Base-by-base conservation (phyloP, 441 rosid species). In the Adansonia gregorii region DNA sequence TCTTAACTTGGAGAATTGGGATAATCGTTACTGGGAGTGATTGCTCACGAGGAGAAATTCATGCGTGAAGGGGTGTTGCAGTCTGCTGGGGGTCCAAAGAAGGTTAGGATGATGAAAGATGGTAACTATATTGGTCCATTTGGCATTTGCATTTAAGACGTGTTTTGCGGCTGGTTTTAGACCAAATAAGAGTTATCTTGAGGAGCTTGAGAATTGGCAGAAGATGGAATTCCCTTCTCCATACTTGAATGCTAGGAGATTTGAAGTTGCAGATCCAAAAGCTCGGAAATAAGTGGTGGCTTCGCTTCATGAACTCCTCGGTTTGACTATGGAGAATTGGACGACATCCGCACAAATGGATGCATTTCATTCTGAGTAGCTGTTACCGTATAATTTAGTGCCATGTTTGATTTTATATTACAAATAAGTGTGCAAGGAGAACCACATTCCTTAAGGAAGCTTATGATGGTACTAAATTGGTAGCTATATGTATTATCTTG, bases 151-250 rank as follows among this genome's bases (percentile, higher is more conserved):
- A 0, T 95, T 95, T 67, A 89, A 82, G 83, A 77, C 92, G 51
- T 74, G 82, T 20, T 95, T 80, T 80, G 85, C 97, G 73, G 79
- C 91, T 76, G 94, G 94, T 52, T 95, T 95, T 83, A 88, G 97
- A 82, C 94, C 94, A 15, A 92, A 95, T 64, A 83, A 73, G 10
- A 82, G 89, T 78, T 94, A 81, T 80, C 89, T 95, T 17, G 89
- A 81, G 80, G 91, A 87, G 64, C 88, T 93, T 73, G 87, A 91
- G 85, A 92, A 79, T 83, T 93, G 98, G 99, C 99, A 93, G 83
- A 95, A 87, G 66, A 74, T 90, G 97, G 96, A 95, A 17, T 91
- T 95, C 79, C 97, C 99, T 74, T 95, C 98, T 81, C 99, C 99
- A 5, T 95, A 91, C 70, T 86, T 89, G 81, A 91, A 92, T 54